phyloP scores from a whole-genome alignment of 495 filamentous ascomycete species.

The Aspergillus sclerotioniger region DNA sequence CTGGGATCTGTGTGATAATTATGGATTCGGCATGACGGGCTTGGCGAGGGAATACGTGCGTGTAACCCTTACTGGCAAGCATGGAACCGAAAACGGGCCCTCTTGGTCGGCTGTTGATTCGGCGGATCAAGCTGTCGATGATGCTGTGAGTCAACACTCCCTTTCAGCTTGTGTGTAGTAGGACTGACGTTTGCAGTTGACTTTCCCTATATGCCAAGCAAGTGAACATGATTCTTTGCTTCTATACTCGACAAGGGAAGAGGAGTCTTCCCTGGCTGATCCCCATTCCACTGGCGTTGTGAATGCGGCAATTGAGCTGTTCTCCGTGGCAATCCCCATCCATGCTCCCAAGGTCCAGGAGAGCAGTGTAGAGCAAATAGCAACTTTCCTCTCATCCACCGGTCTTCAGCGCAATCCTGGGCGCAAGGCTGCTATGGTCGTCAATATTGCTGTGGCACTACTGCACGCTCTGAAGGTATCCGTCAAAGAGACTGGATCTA shows the following conservation, averaged over 20 bases:
- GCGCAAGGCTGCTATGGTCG: constrained; percentile 80
- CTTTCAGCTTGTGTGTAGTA: neutral
- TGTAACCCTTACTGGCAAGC: constrained; percentile 67
- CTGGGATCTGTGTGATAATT: constrained; percentile 95
- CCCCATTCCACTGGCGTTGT: constrained; percentile 91
- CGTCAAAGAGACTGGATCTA: constrained; percentile 70
- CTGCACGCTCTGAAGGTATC: constrained; percentile 79
- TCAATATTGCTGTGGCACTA: constrained; percentile 85
- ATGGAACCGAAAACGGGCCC: constrained; percentile 53
- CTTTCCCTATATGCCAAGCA: constrained; percentile 75
- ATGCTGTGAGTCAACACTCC: constrained; percentile 47
- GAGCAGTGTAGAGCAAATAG: constrained; percentile 88
- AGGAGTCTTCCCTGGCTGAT: constrained; percentile 59
- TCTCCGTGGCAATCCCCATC: constrained; percentile 84
- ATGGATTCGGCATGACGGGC: constrained; percentile 87
- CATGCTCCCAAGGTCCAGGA: constrained; percentile 91
- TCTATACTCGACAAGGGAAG: constrained; percentile 60
- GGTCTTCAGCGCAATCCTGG: constrained; percentile 82
- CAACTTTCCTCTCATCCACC: constrained; percentile 76
- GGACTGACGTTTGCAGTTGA: constrained; percentile 38
- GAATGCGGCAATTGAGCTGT: constrained; percentile 87
- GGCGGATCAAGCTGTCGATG: constrained; percentile 68
- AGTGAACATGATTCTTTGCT: constrained; percentile 87
- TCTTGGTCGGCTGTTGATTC: constrained; percentile 62
- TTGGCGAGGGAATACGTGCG: constrained; percentile 75